Evolutionary conservation across 345 rosid genomes (phyloP).

Genomic region (Syzygium aqueum): DNA sequence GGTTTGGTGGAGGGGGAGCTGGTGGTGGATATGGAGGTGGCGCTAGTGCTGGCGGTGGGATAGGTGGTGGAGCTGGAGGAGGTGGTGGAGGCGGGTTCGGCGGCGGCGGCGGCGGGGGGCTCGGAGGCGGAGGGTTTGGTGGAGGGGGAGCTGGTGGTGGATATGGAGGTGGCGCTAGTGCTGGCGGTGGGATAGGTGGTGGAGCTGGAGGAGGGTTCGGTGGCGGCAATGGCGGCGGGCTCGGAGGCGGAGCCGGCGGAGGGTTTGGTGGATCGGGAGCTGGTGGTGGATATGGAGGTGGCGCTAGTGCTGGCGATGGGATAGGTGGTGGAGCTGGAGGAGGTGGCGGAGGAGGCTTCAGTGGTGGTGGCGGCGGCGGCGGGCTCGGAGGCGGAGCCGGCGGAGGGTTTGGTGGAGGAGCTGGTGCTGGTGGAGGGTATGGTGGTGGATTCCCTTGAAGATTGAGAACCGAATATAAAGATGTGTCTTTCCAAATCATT

Average conservation of each 20-base stretch:
- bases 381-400: slow-evolving; percentile 16
- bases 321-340: slow-evolving; percentile 1
- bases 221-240: slow-evolving; percentile 7
- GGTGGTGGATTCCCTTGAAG: slow-evolving; percentile 22
- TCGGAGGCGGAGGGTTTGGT: no score
- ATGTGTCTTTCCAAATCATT: background rate
- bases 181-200: slow-evolving; percentile 1
- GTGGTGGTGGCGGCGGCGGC: background rate
- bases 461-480: background rate
- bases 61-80: no score
- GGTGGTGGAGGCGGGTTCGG: no score
- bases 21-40: slow-evolving; percentile 2
- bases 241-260: no score
- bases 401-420: slow-evolving; percentile 21
- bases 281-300: no score
- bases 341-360: background rate
- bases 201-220: slow-evolving; percentile 2
- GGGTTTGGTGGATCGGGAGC: no score
- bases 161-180: no score
- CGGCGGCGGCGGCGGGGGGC: no score
- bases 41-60: background rate
- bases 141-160: no score
- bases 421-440: slow-evolving; percentile 21
- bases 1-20: no score
- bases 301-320: no score